Percentiles rank a stretch among this genome's conserved stretches.
These are phyloP conservation scores for Fusarium pseudograminearum DNA, from an alignment of 2,329 filamentous ascomycete species.

Conservation along the genomic window DNA sequence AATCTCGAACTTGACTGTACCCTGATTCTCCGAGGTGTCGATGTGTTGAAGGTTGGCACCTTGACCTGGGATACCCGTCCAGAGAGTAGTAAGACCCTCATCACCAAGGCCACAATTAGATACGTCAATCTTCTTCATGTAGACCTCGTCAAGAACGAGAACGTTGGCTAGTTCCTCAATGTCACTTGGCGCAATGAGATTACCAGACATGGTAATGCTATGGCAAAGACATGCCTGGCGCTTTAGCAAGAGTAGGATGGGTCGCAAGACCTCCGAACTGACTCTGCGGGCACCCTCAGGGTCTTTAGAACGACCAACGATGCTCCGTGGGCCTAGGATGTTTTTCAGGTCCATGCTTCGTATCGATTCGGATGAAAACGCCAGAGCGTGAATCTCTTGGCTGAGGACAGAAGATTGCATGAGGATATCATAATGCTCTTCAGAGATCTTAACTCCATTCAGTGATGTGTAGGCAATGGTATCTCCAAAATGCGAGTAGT, in stretches of 20 bases:
- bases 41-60: slow-evolving; percentile 60
- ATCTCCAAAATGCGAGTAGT: slow-evolving; percentile 59
- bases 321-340: slow-evolving; percentile 50
- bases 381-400: slow-evolving; percentile 67
- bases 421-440: slow-evolving; percentile 62
- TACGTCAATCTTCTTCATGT: slow-evolving; percentile 62
- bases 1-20: slow-evolving; percentile 62
- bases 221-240: slow-evolving; percentile 63
- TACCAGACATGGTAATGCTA: slow-evolving; percentile 64
- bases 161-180: slow-evolving; percentile 58
- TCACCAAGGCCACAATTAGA: slow-evolving; percentile 66
- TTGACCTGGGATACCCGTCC: slow-evolving; percentile 61
- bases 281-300: slow-evolving; percentile 41
- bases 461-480: slow-evolving; percentile 65
- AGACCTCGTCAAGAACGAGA: slow-evolving; percentile 52
- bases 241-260: slow-evolving; percentile 63
- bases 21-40: slow-evolving; percentile 66
- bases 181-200: slow-evolving; percentile 60
- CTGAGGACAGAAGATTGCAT: slow-evolving; percentile 64
- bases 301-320: slow-evolving; percentile 37
- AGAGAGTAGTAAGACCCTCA: slow-evolving; percentile 60
- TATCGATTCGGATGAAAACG: slow-evolving; percentile 67
- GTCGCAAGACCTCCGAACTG: slow-evolving; percentile 59
- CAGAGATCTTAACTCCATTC: slow-evolving; percentile 62
- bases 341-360: slow-evolving; percentile 66